Evolutionary conservation across 352 stramenopile species (phyloP), one percentile per base, ranked within the genome.

Genomic region (Pythium dissimile): DNA sequence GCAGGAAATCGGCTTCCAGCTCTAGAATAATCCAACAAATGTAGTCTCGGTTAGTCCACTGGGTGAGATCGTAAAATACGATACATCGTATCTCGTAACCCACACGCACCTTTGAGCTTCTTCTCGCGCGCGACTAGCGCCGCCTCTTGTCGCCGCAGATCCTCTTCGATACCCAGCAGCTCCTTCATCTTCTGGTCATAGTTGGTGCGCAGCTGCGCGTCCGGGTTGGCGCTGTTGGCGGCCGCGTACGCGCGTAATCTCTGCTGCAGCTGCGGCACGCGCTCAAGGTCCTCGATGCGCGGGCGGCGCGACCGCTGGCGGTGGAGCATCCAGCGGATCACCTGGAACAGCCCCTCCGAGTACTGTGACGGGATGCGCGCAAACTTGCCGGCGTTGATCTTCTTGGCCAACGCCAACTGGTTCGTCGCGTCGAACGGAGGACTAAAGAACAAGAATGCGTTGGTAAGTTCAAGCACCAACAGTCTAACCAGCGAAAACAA

Each of bases 351-450:
- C 1, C 88, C 85, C 52, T 97, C 88, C 37, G 84, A 95, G 77
- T 97, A 98, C 55, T 90, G 75, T 28, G 79, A 76, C 10, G 92
- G 90, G 58, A 98, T 97, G 26, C 88, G 84, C 24, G 77, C 78
- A 59, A 97, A 97, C 62, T 94, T 94, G 65, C 90, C 88, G 24
- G 86, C 84, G 53, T 96, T 97, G 70, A 98, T 98, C 58, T 97
- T 97, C 67, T 97, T 95, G 28, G 91, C 90, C 16, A 98, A 68
- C 51, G 90, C 86, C 23, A 97, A 67, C 58, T 97, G 89, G 66
- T 97, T 97, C 5, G 84, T 91, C 10, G 90, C 92, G 39, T 97
- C 88, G 59, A 98, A 98, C 32, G 92, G 92, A 24, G 91, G 92
- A 9, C 79, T 85, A 28, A n/a, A 41, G 12, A 31, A 26, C 27